Percentiles rank a stretch among this genome's conserved stretches.
Evolutionary conservation across 23 red algal genomes (phyloP).

Genomic region (Agarophyton chilense): DNA sequence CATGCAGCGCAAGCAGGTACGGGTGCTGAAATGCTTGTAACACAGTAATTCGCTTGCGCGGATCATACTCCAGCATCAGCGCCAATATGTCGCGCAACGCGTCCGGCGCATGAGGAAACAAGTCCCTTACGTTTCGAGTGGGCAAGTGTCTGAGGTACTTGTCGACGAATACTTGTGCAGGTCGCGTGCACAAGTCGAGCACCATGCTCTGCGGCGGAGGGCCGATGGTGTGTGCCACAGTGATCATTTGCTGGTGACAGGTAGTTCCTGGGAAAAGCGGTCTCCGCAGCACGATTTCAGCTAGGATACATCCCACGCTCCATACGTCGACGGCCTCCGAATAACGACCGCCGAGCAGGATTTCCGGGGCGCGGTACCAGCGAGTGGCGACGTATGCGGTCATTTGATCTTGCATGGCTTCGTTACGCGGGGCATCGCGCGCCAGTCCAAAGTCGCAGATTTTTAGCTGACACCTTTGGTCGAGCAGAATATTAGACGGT

Average conservation of each 20-base stretch:
- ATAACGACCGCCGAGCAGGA: conserved; percentile 80
- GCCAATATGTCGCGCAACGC: conserved; percentile 73
- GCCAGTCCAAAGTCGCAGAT: conserved; percentile 91
- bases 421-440: conserved; percentile 41
- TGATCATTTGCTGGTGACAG: conserved; percentile 74
- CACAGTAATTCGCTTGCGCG: conserved; percentile 81
- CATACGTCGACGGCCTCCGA: conserved; percentile 89
- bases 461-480: conserved; percentile 84
- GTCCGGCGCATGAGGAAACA: conserved; percentile 74
- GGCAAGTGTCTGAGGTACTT: conserved; percentile 36
- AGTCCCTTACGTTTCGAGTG: conserved; percentile 65
- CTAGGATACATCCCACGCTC: conserved; percentile 95
- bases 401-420: conserved; percentile 3
- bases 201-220: conserved; percentile 61
- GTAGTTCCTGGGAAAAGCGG: conserved; percentile 91
- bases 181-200: conserved; percentile 29
- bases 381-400: conserved; percentile 92
- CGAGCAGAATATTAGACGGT: conserved; percentile 93
- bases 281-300: conserved; percentile 80
- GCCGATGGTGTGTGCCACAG: conserved; percentile 79
- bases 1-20: conserved; percentile 78
- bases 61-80: conserved; percentile 87
- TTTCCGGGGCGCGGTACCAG: conserved; percentile 92
- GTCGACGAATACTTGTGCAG: conserved; percentile 68
- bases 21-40: conserved; percentile 84